These are phyloP conservation scores for Lodderomyces metapsilosis DNA, from an alignment of 1,139 yeast species.

Conservation along the genomic window DNA sequence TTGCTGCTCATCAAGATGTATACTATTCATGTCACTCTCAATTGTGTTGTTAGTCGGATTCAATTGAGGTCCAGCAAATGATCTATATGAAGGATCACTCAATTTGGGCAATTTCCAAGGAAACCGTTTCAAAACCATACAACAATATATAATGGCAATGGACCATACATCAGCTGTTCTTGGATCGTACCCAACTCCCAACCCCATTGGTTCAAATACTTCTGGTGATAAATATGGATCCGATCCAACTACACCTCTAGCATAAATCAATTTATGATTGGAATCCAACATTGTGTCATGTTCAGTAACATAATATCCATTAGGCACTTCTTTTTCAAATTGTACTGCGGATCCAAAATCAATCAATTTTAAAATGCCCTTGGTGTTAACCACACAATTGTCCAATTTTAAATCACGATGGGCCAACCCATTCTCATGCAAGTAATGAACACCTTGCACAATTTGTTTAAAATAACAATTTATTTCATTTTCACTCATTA, in stretches of 20 bases:
- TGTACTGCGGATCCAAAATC: slow-evolving; percentile 80
- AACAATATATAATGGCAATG: slow-evolving; percentile 70
- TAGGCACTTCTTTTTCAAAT: slow-evolving; percentile 41
- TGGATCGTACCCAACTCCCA: slow-evolving; percentile 58
- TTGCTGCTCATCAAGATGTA: slow-evolving; percentile 5
- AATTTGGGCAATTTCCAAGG: slow-evolving; percentile 77
- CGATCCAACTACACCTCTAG: slow-evolving; percentile 75
- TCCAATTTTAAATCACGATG: slow-evolving; percentile 77
- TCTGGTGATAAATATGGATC: slow-evolving; percentile 84
- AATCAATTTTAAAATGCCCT: slow-evolving; percentile 66
- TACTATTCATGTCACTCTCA: slow-evolving; percentile 9
- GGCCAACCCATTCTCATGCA: slow-evolving; percentile 69
- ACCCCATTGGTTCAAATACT: slow-evolving; percentile 46
- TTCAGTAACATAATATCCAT: slow-evolving; percentile 26
- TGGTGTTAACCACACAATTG: slow-evolving; percentile 65
- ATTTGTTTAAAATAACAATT: slow-evolving; percentile 71
- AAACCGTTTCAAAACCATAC: slow-evolving; percentile 69
- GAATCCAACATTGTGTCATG: slow-evolving; percentile 21
- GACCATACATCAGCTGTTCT: slow-evolving; percentile 78
- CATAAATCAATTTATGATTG: slow-evolving; percentile 30
- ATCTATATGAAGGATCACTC: slow-evolving; percentile 53
- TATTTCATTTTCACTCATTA: slow-evolving; percentile 57
- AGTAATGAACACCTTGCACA: slow-evolving; percentile 55
- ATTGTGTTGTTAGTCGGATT: slow-evolving; percentile 1
- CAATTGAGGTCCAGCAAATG: slow-evolving; percentile 21